Base-by-base conservation (phyloP, 1,284 basidiomycete genomes). In the Microbotryomycetes sp. region DNA sequence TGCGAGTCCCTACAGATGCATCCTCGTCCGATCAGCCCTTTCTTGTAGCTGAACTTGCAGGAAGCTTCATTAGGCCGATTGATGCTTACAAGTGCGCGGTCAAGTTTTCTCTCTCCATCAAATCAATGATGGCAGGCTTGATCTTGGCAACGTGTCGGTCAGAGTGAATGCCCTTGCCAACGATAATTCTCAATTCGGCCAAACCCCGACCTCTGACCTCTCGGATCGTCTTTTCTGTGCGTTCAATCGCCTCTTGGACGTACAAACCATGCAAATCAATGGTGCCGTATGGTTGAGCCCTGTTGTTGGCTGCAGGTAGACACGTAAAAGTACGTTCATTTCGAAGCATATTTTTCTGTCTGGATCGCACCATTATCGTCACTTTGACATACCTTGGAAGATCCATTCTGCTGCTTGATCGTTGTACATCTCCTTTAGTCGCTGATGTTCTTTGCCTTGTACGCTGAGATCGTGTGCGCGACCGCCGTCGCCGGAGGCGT, bases 401-500 rank as follows among this genome's bases (percentile, higher is more conserved):
- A 97, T 96, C 89, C 89, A 94, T 56, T 87, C 83, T 60, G 85
- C 85, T 1, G 94, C 96, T 75, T 96, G 78, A 64, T 81, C 81
- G 75, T 98, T 93, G 67, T 93, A 76, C 52, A 81, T 75, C 67
- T 89, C 85, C 86, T 92, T 92, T 72, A 84, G 81, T 15, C 76
- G 73, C 76, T 92, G 85, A 75, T 94, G 89, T 54, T 79, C 77
- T 75, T 93, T 90, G 7, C 91, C 94, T 75, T 92, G 74, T 66
- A 85, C 82, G 11, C 86, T 89, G 31, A 97, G 80, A 64, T 87
- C 80, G 76, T 97, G 93, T 13, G 93, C 93, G 24, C 78, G 76
- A 0, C 82, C 88, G 16, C 89, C 85, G 70, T 97, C 85, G 2
- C 88, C 84, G 1, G 79, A 73, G 18, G 76, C 71, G 71, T 89